A percentile compares a stretch with the other conserved stretches of the same genome.
These are phyloP conservation scores for Hibiscus tridactylites DNA, from an alignment of 345 rosid species.

Conservation along the genomic window DNA sequence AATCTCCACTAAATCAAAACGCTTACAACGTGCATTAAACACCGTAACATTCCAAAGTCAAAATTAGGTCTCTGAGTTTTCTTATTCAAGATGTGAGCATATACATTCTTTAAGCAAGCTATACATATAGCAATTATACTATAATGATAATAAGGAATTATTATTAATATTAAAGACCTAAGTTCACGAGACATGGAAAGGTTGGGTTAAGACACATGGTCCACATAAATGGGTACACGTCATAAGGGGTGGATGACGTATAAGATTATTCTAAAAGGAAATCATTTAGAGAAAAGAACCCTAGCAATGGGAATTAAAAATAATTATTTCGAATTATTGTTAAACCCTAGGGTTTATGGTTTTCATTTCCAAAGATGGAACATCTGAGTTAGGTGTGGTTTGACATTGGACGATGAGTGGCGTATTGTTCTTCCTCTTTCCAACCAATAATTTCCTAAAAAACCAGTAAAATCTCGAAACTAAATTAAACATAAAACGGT, in stretches of 20 bases:
- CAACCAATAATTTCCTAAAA: too few species aligned
- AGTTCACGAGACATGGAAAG: slow-evolving; percentile 14
- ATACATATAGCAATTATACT: neutral
- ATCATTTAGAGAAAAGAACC: neutral
- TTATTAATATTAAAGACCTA: neutral
- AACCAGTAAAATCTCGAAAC: too few species aligned
- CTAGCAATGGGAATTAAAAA: neutral
- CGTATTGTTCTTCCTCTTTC: too few species aligned
- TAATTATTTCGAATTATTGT: slow-evolving; percentile 11
- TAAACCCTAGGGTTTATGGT: slow-evolving; percentile 21
- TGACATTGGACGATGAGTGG: slow-evolving; percentile 44
- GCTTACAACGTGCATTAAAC: too few species aligned
- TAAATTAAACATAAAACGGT: too few species aligned
- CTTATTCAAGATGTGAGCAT: too few species aligned
- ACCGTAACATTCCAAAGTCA: too few species aligned
- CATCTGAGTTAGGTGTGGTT: slow-evolving; percentile 3
- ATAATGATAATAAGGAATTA: neutral
- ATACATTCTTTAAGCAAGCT: neutral
- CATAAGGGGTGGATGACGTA: slow-evolving; percentile 18
- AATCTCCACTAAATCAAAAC: too few species aligned
- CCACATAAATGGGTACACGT: slow-evolving; percentile 22
- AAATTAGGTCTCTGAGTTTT: too few species aligned
- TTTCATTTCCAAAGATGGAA: neutral
- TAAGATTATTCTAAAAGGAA: neutral
- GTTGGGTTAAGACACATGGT: slow-evolving; percentile 11